phyloP scores from a whole-genome alignment of 805 yeast species.

The Ogataea henricii region DNA sequence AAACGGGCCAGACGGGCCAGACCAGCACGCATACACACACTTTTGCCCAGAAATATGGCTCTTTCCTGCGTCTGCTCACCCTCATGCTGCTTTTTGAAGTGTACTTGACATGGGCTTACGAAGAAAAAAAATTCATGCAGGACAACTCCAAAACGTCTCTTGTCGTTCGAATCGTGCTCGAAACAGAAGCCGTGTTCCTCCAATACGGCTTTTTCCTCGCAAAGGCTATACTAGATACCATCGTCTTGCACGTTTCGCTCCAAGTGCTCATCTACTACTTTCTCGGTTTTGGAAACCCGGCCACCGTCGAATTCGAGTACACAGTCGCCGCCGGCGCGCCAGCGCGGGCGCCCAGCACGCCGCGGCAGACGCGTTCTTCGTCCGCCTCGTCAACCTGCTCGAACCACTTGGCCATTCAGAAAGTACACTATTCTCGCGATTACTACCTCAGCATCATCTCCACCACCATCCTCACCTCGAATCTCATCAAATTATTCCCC shows the following conservation, averaged over 20 bases:
- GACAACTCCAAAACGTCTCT: conserved; percentile 26
- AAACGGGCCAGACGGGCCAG: conserved; percentile 2
- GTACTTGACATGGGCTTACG: conserved; percentile 88
- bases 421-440: conserved; percentile 38
- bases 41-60: conserved; percentile 13
- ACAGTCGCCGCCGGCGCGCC: background rate
- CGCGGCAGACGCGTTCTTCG: conserved; percentile 1
- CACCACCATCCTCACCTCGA: conserved; percentile 71
- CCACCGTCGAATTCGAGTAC: conserved; percentile 23
- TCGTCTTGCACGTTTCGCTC: conserved; percentile 27
- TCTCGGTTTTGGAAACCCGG: conserved; percentile 35
- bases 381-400: conserved; percentile 15
- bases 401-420: conserved; percentile 11
- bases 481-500: conserved; percentile 82
- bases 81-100: conserved; percentile 81
- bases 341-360: background rate
- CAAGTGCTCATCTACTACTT: conserved; percentile 36
- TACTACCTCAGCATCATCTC: conserved; percentile 48
- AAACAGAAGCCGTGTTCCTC: conserved; percentile 38
- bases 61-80: conserved; percentile 50
- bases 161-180: conserved; percentile 33
- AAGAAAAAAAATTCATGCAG: conserved; percentile 56
- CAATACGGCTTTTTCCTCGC: conserved; percentile 62
- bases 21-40: conserved; percentile 1
- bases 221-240: conserved; percentile 45